Percentiles rank a stretch among this genome's conserved stretches.
Conservation (phyloP, 495 filamentous ascomycete species). For the Penicillium longicatenatum region DNA sequence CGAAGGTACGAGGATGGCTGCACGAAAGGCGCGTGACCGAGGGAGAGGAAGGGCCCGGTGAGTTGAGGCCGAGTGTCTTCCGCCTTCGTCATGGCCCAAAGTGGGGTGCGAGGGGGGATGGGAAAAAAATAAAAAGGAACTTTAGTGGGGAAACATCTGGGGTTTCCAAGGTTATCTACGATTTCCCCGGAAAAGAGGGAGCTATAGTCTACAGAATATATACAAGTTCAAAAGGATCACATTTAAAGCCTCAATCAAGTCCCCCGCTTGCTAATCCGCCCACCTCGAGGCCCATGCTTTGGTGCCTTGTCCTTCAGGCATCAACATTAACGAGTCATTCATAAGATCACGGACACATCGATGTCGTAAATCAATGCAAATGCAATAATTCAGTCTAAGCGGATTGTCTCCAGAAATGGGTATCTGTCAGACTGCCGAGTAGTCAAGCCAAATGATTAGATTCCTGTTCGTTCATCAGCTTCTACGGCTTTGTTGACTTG, state of each 20-base stretch:
- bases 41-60: conserved; percentile 25
- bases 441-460: too few relatives aligned
- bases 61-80: conserved; percentile 28
- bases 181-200: not conserved
- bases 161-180: not conserved
- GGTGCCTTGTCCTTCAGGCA: not conserved
- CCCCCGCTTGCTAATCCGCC: not conserved
- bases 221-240: not conserved
- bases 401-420: too few relatives aligned
- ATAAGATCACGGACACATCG: too few relatives aligned
- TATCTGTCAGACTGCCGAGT: too few relatives aligned
- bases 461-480: not conserved
- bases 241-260: not conserved
- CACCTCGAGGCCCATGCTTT: not conserved
- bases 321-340: not conserved
- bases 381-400: too few relatives aligned
- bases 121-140: not conserved
- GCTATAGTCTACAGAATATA: not conserved
- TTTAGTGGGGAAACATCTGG: not conserved
- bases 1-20: conserved; percentile 86
- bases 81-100: conserved; percentile 31
- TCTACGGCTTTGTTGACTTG: not conserved
- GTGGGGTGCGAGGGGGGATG: conserved; percentile 11
- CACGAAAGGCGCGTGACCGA: conserved; percentile 62
- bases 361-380: too few relatives aligned